Evolutionary conservation across 768 basidiomycete species (phyloP), one percentile per base, ranked within the genome.

Genomic region (Agaricus bisporus): DNA sequence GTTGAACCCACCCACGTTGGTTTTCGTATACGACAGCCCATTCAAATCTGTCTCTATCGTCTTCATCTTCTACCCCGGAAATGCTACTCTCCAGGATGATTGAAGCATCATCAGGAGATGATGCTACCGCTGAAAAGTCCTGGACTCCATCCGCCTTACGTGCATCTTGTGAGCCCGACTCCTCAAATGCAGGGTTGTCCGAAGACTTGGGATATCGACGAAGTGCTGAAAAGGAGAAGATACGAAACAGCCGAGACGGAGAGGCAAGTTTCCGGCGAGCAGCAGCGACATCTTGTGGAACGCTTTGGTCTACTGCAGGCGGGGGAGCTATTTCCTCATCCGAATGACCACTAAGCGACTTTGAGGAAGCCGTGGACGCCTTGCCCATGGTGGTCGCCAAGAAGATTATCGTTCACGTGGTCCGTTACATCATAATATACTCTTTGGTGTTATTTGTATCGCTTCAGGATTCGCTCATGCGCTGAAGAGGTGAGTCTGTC

Each of bases 21-120:
- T 91, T 90, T 68, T 92, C 89, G 56, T 88, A 89, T 9, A 91
- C 61, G 9, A 86, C 65, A 6, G 86, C 89, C 89, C 89, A 92
- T 65, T 78, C 76, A 63, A 86, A 91, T 11, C 75, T 66, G 61
- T 86, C 82, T 51, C 67, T 64, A 57, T 72, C 67, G 17, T 71
- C 61, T 48, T 64, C 58, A 28, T 65, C 57, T 25, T 60, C 55
- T 45, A 60, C 29, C 5, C 44, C 50, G 6, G 64, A 58, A 11
- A 51, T 64, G 37, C 61, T 62, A 51, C 51, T 51, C 50, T 72
- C 66, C 22, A 77, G 60, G 50, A 43, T 61, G 36, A 77, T 77
- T 39, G 63, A 55, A 25, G 61, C 54, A 42, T 60, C 51, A 41
- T 58, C 28, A n/a, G 42, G 12, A 47, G 51, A 18, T 26, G 25